Conservation (phyloP, 768 basidiomycete genomes). For the Lactarius sp. region DNA sequence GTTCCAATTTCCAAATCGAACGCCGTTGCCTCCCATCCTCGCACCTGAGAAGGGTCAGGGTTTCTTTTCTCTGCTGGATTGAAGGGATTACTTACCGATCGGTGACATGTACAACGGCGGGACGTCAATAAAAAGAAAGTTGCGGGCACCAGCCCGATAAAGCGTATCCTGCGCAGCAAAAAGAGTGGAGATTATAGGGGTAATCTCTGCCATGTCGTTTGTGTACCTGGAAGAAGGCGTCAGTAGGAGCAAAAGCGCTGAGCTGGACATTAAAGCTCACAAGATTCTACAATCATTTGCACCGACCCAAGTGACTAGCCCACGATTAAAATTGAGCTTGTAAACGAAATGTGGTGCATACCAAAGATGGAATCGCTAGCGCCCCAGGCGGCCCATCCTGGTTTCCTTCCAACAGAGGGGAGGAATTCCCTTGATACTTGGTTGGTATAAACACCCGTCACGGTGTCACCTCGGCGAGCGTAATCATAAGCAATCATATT, state of each 20-base stretch:
- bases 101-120: constrained; percentile 47
- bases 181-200: constrained; percentile 29
- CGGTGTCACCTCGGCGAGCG: constrained; percentile 24
- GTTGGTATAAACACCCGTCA: constrained; percentile 24
- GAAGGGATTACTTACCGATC: constrained; percentile 27
- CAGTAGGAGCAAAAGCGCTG: constrained; percentile 30
- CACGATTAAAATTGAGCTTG: background rate
- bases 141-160: constrained; percentile 41
- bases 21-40: constrained; percentile 13
- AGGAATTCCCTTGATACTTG: constrained; percentile 23
- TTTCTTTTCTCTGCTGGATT: background rate
- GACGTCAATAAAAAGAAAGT: constrained; percentile 55
- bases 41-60: background rate
- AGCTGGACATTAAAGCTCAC: constrained; percentile 4
- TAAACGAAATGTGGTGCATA: constrained; percentile 28
- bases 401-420: constrained; percentile 34
- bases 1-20: constrained; percentile 23
- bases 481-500: constrained; percentile 26
- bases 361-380: constrained; percentile 44
- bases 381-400: constrained; percentile 40
- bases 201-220: constrained; percentile 16
- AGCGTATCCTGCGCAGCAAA: constrained; percentile 43
- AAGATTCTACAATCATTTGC: constrained; percentile 47
- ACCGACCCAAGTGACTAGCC: constrained; percentile 52
- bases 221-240: constrained; percentile 1